Evolutionary conservation across 768 basidiomycete species (phyloP).

Genomic region (Leccinellum albellum): DNA sequence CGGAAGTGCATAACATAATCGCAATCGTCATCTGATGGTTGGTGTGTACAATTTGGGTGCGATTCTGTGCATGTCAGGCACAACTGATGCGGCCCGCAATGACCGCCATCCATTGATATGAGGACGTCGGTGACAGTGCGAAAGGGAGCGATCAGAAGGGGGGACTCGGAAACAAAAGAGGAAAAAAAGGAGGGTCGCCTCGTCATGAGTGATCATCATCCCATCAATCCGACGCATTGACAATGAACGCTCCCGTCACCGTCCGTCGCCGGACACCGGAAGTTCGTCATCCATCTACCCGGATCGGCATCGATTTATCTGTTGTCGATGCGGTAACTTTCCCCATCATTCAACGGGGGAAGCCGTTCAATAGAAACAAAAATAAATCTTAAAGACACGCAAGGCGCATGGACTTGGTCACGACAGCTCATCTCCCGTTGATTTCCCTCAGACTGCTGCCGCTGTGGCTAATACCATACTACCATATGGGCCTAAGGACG

Average conservation of each 20-base stretch:
- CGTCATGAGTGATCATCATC: background rate
- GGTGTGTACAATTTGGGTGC: background rate
- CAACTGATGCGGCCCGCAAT: conserved; percentile 6
- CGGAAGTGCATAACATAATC: background rate
- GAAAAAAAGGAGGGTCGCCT: background rate
- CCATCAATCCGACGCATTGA: background rate
- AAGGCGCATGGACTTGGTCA: background rate
- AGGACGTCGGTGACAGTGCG: background rate
- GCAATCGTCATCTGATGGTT: conserved; percentile 5
- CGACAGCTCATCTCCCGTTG: too few species aligned
- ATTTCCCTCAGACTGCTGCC: background rate
- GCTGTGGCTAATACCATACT: too few species aligned
- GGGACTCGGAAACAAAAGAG: background rate
- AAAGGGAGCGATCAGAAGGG: background rate
- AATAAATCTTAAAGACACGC: background rate
- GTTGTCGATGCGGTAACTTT: background rate
- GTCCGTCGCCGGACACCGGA: background rate
- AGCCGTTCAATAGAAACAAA: background rate
- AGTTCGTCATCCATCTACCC: too few species aligned
- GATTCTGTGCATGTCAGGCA: conserved; percentile 13
- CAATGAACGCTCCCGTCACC: background rate
- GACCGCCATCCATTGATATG: background rate
- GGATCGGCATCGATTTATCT: background rate
- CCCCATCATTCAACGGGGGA: background rate
- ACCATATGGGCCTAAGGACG: conserved; percentile 1